Evolutionary conservation across 2,329 filamentous ascomycete species (phyloP), one percentile per base, ranked within the genome.

Genomic region (Fusarium avenaceum): DNA sequence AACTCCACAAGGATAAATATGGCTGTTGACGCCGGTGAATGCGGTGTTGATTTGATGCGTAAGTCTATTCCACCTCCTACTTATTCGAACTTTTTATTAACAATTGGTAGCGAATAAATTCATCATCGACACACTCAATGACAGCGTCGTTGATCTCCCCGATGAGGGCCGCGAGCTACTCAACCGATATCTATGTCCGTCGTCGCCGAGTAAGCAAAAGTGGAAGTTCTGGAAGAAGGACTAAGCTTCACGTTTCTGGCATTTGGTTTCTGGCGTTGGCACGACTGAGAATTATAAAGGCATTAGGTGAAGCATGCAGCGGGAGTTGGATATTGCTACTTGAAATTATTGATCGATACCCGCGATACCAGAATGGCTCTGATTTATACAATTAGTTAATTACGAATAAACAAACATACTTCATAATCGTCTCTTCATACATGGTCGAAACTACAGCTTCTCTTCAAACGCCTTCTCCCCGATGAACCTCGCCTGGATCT

Each of bases 401-500:
- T 30, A 30, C 40, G 28, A 54, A 53, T 32, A 52, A 52, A 28
- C 9, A 20, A 32, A 46, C 30, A 47, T 46, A 43, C 43, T 20
- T 45, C n/a, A 42, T 22, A 3, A 39, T 50, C 47, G 28, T 30
- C 22, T 22, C 28, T 4, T 30, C 7, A 24, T 13, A 13, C 8
- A 7, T 5, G 17, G 7, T 38, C 35, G 7, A n/a, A 38, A 6
- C 17, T 19, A 19, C 8, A 74, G 24, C 49, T 40, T 67, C 43
- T 69, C 67, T 38, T 67, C 74, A 24, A 87, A 73, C 0, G 75
- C 74, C 48, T 85, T 82, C 4, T 75, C 72, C 8, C 59, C 86
- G 73, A 84, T 84, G 22, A 78, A 80, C 67, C 75, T 81, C 4
- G 90, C 81, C 74, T 93, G 91, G 20, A 93, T 91, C 81, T 92